Conservation (phyloP, 805 yeast genomes). For the Nakazawaea molendinolei region DNA sequence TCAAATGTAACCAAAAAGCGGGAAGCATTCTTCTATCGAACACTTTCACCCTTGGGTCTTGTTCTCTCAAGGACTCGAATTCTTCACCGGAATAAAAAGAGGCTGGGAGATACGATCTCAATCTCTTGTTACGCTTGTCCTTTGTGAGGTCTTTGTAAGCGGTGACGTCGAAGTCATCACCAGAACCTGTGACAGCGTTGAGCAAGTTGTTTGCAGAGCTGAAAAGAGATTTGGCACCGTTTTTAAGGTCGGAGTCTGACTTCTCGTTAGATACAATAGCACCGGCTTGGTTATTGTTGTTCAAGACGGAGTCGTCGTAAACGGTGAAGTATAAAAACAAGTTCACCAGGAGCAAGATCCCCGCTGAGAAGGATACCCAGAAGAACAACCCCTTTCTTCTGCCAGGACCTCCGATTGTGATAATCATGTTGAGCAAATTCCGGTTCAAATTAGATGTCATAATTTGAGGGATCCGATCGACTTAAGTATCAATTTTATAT, state of each 20-base stretch:
- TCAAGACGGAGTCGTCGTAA: slow-evolving; percentile 1
- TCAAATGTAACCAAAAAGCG: slow-evolving; percentile 10
- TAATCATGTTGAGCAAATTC: slow-evolving; percentile 5
- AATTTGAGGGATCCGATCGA: too few species aligned
- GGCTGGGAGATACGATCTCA: slow-evolving; percentile 5
- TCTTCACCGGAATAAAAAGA: slow-evolving; percentile 1
- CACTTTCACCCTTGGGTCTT: background rate
- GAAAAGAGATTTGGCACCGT: background rate
- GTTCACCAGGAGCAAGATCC: slow-evolving; percentile 6
- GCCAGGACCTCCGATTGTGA: slow-evolving; percentile 8
- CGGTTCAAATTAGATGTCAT: too few species aligned
- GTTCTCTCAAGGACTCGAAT: slow-evolving; percentile 2
- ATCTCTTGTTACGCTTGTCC: slow-evolving; percentile 8
- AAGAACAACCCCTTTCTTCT: slow-evolving; percentile 7
- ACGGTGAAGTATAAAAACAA: slow-evolving; percentile 8
- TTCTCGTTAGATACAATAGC: background rate
- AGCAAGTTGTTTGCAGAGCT: slow-evolving; percentile 7
- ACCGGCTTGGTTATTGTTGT: background rate
- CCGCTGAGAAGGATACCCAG: slow-evolving; percentile 4
- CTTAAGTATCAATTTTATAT: too few species aligned
- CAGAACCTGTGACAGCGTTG: slow-evolving; percentile 6
- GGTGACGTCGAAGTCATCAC: background rate
- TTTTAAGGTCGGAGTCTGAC: background rate
- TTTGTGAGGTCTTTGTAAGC: background rate
- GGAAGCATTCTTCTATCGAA: slow-evolving; percentile 12